Percentiles rank a stretch among this genome's conserved stretches.
These are phyloP conservation scores for Cucurbita argyrosperma DNA, from an alignment of 306 rosid species.

Conservation along the genomic window DNA sequence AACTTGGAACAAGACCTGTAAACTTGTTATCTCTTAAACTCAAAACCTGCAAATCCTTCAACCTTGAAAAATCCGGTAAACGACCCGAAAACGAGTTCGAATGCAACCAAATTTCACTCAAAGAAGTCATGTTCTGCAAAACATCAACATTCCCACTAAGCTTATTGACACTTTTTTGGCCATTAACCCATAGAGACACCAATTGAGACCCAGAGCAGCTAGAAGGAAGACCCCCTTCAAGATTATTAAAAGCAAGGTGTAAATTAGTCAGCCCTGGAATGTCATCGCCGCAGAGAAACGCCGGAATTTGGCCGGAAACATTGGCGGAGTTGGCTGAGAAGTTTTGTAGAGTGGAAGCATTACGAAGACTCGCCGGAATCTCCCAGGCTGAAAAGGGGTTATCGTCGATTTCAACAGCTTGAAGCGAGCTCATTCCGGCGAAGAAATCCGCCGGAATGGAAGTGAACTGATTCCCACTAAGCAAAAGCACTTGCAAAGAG, in stretches of 20 bases:
- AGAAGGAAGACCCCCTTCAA: slow-evolving; percentile 45
- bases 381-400: slow-evolving; percentile 65
- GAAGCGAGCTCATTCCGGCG: slow-evolving; percentile 41
- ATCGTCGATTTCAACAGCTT: slow-evolving; percentile 39
- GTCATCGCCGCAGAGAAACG: slow-evolving; percentile 25
- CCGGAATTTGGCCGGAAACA: slow-evolving; percentile 44
- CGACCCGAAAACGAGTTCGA: slow-evolving; percentile 51
- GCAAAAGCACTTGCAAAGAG: slow-evolving; percentile 34
- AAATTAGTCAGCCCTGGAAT: slow-evolving; percentile 40
- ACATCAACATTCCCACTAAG: slow-evolving; percentile 42
- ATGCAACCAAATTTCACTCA: slow-evolving; percentile 72
- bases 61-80: slow-evolving; percentile 48
- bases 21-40: slow-evolving; percentile 62
- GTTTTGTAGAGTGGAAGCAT: slow-evolving; percentile 44
- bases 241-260: slow-evolving; percentile 57
- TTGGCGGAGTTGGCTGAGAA: slow-evolving; percentile 73
- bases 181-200: slow-evolving; percentile 72
- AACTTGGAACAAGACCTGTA: slow-evolving; percentile 55
- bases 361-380: slow-evolving; percentile 33
- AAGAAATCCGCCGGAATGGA: slow-evolving; percentile 47
- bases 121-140: slow-evolving; percentile 50
- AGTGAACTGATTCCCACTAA: slow-evolving; percentile 36
- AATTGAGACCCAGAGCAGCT: slow-evolving; percentile 35
- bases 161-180: slow-evolving; percentile 37
- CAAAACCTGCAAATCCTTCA: slow-evolving; percentile 35